Conservation (phyloP, 352 stramenopile species). For the Poterioochromonas sp. region DNA sequence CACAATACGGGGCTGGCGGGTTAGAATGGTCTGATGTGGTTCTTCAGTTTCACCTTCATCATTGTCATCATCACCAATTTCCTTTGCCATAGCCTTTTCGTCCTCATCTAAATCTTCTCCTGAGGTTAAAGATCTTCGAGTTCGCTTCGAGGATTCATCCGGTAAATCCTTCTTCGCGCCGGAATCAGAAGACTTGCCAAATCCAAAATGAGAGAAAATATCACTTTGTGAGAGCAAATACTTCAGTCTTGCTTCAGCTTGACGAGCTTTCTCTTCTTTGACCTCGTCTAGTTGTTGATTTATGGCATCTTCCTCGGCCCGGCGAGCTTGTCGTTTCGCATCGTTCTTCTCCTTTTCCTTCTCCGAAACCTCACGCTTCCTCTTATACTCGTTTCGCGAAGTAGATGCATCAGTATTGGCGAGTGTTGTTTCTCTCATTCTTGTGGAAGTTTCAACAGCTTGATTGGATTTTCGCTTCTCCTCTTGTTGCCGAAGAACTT, state of each 20-base stretch:
- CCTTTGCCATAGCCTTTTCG: conserved; percentile 6
- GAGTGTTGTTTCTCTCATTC: conserved; percentile 37
- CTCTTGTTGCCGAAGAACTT: conserved; percentile 48
- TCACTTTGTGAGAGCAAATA: conserved; percentile 92
- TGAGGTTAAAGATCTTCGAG: neutral
- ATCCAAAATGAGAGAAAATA: conserved; percentile 93
- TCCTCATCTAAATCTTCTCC: conserved; percentile 16
- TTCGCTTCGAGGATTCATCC: neutral
- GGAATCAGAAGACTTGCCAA: conserved; percentile 22
- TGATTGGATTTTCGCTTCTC: conserved; percentile 42
- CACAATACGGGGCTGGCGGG: neutral
- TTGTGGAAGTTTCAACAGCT: conserved; percentile 34
- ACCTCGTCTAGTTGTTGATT: conserved; percentile 53
- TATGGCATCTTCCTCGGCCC: conserved; percentile 53
- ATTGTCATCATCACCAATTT: conserved; percentile 28
- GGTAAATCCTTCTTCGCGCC: conserved; percentile 1
- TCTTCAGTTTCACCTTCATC: conserved; percentile 23
- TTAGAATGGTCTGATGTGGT: neutral
- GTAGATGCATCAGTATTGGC: conserved; percentile 47
- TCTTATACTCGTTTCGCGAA: conserved; percentile 41
- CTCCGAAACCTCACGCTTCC: conserved; percentile 40
- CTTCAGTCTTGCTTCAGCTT: conserved; percentile 70
- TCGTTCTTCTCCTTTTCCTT: conserved; percentile 42
- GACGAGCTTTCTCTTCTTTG: conserved; percentile 48
- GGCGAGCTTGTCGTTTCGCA: conserved; percentile 42